Evolutionary conservation across 192 early-diverging fungal species (phyloP).

Genomic region (Backusella circina): DNA sequence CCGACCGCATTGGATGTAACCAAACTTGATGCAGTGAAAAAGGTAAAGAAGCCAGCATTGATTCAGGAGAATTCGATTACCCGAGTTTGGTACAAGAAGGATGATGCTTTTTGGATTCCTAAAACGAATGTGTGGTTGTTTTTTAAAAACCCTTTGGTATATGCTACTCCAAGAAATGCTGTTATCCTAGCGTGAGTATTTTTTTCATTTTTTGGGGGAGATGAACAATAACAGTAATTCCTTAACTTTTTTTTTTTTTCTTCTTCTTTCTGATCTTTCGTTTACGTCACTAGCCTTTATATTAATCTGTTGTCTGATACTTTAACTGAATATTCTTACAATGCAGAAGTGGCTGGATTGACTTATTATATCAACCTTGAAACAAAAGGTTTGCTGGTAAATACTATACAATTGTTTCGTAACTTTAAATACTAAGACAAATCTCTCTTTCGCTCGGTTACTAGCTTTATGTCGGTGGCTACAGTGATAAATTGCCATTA

Average conservation of each 20-base stretch:
- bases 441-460: conserved; percentile 54
- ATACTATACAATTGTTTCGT: conserved; percentile 4
- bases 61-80: conserved; percentile 49
- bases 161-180: conserved; percentile 66
- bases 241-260: background rate
- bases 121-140: conserved; percentile 73
- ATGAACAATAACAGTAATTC: background rate
- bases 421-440: conserved; percentile 55
- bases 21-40: conserved; percentile 27
- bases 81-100: conserved; percentile 90
- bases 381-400: conserved; percentile 54
- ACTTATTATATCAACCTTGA: conserved; percentile 46
- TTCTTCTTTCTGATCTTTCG: background rate
- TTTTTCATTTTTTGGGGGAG: background rate
- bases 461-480: conserved; percentile 63
- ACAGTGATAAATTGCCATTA: conserved; percentile 75
- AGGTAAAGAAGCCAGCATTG: conserved; percentile 40
- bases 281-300: conserved; percentile 34
- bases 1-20: conserved; percentile 72
- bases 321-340: conserved; percentile 41
- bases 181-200: conserved; percentile 38
- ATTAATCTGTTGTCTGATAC: conserved; percentile 33
- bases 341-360: conserved; percentile 55
- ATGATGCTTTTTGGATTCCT: conserved; percentile 88
- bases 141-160: conserved; percentile 65